phyloP scores from a whole-genome alignment of 2,329 filamentous ascomycete species.

The Monilinia laxa region DNA sequence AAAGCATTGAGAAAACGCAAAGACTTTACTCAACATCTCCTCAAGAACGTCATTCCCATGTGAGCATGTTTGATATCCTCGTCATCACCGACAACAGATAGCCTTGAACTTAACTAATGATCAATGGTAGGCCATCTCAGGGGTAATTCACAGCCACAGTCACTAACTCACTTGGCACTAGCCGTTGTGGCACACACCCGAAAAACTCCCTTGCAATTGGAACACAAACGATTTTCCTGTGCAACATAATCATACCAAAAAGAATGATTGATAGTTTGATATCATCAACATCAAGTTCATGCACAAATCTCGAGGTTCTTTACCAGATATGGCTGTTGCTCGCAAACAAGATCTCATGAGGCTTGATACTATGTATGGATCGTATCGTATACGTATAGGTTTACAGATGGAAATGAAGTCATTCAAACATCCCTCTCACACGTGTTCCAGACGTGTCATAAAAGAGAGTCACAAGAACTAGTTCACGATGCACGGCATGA shows the following conservation, averaged over 20 bases:
- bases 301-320: neutral
- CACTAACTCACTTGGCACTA: neutral
- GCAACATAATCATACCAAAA: neutral
- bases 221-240: neutral
- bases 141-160: neutral
- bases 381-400: neutral
- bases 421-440: neutral
- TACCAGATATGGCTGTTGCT: neutral
- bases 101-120: neutral
- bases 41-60: accelerated
- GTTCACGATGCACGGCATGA: neutral
- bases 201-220: neutral
- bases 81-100: neutral
- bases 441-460: neutral
- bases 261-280: neutral
- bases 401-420: neutral
- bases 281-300: neutral
- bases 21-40: neutral
- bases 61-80: too few relatives aligned
- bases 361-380: neutral
- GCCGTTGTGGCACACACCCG: neutral
- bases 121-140: neutral
- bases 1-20: neutral
- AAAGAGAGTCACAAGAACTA: neutral
- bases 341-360: neutral